phyloP scores from a whole-genome alignment of 2,329 filamentous ascomycete genomes.

The Taxawa tesnikishii region DNA sequence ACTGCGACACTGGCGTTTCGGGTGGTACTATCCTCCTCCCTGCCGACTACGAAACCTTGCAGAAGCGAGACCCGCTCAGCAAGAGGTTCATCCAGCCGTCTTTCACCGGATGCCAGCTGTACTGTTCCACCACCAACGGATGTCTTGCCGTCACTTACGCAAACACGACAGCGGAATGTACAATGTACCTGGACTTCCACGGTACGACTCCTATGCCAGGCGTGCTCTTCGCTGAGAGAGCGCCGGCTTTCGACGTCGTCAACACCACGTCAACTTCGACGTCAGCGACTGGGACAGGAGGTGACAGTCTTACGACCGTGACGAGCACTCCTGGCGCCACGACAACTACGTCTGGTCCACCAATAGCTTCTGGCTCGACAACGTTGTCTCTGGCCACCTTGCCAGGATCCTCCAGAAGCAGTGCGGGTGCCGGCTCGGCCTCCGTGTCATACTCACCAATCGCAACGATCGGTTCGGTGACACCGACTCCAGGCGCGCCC shows the following conservation, averaged over 20 bases:
- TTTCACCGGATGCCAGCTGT: constrained; percentile 4
- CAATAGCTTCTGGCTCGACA: background rate
- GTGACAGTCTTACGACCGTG: background rate
- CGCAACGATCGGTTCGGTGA: background rate
- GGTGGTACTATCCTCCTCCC: constrained; percentile 5
- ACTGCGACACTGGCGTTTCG: constrained; percentile 2
- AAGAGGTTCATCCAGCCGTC: background rate
- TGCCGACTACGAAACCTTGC: background rate
- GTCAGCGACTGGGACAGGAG: constrained; percentile 1
- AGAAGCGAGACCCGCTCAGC: background rate
- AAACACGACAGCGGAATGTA: background rate
- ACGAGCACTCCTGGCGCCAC: background rate
- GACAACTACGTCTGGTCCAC: background rate
- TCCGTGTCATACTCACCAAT: background rate
- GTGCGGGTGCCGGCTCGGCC: background rate
- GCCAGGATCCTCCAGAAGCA: background rate
- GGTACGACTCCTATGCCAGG: constrained; percentile 2
- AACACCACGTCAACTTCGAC: background rate
- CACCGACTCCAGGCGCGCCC: background rate
- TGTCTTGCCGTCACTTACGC: constrained; percentile 5
- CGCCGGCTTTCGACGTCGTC: constrained; percentile 3
- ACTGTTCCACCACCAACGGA: constrained; percentile 1
- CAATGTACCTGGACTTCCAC: constrained; percentile 2
- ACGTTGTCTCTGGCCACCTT: background rate
- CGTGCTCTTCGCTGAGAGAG: constrained; percentile 3